Evolutionary conservation across 768 basidiomycete species (phyloP).

Genomic region (Panaeolus papilionaceus): DNA sequence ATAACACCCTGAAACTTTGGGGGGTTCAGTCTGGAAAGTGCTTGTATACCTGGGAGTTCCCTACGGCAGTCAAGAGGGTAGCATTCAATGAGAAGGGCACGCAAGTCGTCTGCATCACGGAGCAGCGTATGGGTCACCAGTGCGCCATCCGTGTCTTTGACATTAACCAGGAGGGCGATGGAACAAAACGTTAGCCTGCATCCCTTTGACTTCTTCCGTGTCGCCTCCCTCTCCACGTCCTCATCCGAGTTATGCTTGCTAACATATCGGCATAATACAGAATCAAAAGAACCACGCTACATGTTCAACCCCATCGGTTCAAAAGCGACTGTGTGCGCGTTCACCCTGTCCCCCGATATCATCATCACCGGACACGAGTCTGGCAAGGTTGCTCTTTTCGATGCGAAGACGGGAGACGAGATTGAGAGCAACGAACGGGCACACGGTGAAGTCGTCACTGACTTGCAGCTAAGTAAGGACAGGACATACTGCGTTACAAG

Average conservation of each 20-base stretch:
- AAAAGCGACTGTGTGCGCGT: conserved; percentile 97
- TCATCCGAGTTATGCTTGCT: background rate
- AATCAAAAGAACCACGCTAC: conserved; percentile 73
- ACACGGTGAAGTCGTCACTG: conserved; percentile 87
- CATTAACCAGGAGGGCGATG: conserved; percentile 85
- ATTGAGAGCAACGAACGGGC: conserved; percentile 84
- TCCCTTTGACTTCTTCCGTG: background rate
- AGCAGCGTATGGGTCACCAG: conserved; percentile 94
- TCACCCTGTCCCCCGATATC: conserved; percentile 76
- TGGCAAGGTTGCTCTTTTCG: conserved; percentile 93
- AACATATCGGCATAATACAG: conserved; percentile 43
- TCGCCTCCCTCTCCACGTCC: background rate
- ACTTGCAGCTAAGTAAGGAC: conserved; percentile 90
- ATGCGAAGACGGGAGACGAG: conserved; percentile 88
- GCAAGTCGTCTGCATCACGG: conserved; percentile 91
- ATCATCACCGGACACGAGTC: conserved; percentile 97
- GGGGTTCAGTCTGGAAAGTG: conserved; percentile 89
- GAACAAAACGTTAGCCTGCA: conserved; percentile 74
- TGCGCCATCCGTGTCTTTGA: conserved; percentile 91
- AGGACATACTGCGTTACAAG: conserved; percentile 95
- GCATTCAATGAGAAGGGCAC: conserved; percentile 88
- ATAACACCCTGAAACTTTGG: conserved; percentile 94
- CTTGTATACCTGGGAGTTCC: conserved; percentile 96
- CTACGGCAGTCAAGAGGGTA: conserved; percentile 96
- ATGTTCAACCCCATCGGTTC: conserved; percentile 91